Conservation (phyloP, 257 asterid genomes). For the Solanum lycopersicoides region DNA sequence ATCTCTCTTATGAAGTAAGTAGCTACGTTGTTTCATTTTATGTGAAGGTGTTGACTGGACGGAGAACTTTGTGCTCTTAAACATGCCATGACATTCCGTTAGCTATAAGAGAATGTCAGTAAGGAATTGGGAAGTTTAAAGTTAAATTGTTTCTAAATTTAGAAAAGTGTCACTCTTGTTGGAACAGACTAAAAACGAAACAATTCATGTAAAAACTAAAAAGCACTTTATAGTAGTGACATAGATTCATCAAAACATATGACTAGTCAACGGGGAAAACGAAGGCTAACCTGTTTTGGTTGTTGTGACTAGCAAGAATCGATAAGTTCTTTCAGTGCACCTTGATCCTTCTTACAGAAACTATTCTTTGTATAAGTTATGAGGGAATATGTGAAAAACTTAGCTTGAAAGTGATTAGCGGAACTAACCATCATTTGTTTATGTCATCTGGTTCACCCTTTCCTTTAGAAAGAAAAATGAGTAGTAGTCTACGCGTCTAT, state of each 20-base stretch:
- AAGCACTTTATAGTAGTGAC: not conserved
- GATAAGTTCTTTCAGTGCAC: not conserved
- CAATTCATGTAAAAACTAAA: not conserved
- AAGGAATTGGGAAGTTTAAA: not conserved
- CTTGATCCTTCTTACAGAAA: no score
- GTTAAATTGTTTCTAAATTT: not conserved
- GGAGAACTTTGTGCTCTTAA: not conserved
- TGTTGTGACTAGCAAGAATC: not conserved
- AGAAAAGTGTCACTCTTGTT: not conserved
- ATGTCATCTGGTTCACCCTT: not conserved
- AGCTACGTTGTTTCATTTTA: not conserved
- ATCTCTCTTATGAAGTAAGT: slow-evolving; percentile 55
- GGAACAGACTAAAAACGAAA: not conserved
- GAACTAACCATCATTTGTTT: not conserved
- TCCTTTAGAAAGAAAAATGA: not conserved
- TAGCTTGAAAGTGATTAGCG: not conserved
- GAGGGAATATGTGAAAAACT: not conserved
- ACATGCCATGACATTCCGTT: not conserved
- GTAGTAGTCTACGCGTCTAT: not conserved
- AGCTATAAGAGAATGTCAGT: not conserved
- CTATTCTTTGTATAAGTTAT: not conserved
- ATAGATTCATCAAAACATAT: not conserved
- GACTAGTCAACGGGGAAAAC: not conserved
- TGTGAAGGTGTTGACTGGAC: not conserved
- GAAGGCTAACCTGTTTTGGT: not conserved